Percentiles rank a stretch among this genome's conserved stretches.
Evolutionary conservation across 352 stramenopile species (phyloP).

Genomic region (Phytophthora citrophthora): DNA sequence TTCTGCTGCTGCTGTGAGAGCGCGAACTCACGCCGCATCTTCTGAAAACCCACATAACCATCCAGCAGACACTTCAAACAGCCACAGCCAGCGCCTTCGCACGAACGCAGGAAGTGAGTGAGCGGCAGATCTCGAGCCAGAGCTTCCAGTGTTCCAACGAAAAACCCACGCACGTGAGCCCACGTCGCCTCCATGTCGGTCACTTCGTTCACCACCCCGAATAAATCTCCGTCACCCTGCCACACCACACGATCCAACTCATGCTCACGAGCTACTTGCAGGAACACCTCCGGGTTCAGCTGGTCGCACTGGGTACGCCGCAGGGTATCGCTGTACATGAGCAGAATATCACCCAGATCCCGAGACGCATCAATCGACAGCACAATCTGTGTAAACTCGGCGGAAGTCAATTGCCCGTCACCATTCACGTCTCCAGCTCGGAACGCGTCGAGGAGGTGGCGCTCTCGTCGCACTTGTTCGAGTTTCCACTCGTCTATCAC

Average conservation of each 20-base stretch:
- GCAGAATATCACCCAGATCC: conserved; percentile 69
- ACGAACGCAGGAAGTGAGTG: conserved; percentile 66
- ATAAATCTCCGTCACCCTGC: conserved; percentile 71
- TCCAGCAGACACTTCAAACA: conserved; percentile 87
- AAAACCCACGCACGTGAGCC: conserved; percentile 58
- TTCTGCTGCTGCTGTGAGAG: conserved; percentile 22
- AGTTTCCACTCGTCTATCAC: conserved; percentile 72
- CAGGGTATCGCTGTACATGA: conserved; percentile 86
- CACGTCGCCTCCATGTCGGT: conserved; percentile 73
- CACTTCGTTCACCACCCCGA: conserved; percentile 71
- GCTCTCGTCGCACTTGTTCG: conserved; percentile 74
- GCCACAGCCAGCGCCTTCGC: conserved; percentile 75
- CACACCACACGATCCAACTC: conserved; percentile 76
- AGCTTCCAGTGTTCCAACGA: conserved; percentile 73
- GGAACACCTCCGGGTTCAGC: conserved; percentile 66
- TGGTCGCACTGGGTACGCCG: conserved; percentile 62
- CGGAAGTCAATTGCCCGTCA: conserved; percentile 75
- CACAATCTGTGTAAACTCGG: conserved; percentile 84
- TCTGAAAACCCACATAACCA: conserved; percentile 81
- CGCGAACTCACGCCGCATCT: conserved; percentile 64
- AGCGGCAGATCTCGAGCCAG: conserved; percentile 54
- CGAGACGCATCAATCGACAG: conserved; percentile 73
- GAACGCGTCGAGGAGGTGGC: conserved; percentile 72
- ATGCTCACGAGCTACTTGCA: conserved; percentile 79
- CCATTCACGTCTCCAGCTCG: conserved; percentile 82